Percentiles rank a stretch among this genome's conserved stretches.
phyloP scores from a whole-genome alignment of 768 basidiomycete genomes.

The Agrocybe chaxingu region DNA sequence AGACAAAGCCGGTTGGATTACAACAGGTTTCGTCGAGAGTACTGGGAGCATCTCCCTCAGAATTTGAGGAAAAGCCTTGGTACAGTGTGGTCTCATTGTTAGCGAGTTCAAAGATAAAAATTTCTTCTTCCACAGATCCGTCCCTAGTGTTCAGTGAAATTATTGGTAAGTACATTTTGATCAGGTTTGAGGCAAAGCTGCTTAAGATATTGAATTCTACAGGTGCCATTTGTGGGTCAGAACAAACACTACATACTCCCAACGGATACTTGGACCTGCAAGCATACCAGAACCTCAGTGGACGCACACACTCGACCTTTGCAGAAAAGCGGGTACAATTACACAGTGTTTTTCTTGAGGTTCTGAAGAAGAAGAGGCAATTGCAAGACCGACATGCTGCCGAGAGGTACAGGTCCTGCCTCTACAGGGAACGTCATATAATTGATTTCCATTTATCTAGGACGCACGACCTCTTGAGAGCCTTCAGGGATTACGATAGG shows the following conservation, averaged over 20 bases:
- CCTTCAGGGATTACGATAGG: slow-evolving; percentile 27
- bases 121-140: slow-evolving; percentile 39
- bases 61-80: slow-evolving; percentile 50
- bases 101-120: too few species aligned
- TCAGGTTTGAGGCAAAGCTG: too few species aligned
- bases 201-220: not conserved
- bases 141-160: slow-evolving; percentile 63
- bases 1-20: slow-evolving; percentile 37
- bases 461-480: slow-evolving; percentile 46
- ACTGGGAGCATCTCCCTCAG: slow-evolving; percentile 62
- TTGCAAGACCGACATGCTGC: slow-evolving; percentile 50
- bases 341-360: slow-evolving; percentile 53
- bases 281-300: slow-evolving; percentile 46
- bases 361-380: slow-evolving; percentile 41
- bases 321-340: slow-evolving; percentile 42
- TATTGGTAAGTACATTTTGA: slow-evolving; percentile 39
- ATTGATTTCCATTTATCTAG: slow-evolving; percentile 23
- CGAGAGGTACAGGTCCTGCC: slow-evolving; percentile 42
- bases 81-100: slow-evolving; percentile 14
- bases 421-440: not conserved
- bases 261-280: slow-evolving; percentile 38
- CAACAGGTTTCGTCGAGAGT: slow-evolving; percentile 41
- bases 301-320: slow-evolving; percentile 53
- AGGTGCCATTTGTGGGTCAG: slow-evolving; percentile 73
- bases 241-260: slow-evolving; percentile 36